Percentiles rank a stretch among this genome's conserved stretches.
Conservation (phyloP, 164 flowering plant species). For the Vitis rupestris region DNA sequence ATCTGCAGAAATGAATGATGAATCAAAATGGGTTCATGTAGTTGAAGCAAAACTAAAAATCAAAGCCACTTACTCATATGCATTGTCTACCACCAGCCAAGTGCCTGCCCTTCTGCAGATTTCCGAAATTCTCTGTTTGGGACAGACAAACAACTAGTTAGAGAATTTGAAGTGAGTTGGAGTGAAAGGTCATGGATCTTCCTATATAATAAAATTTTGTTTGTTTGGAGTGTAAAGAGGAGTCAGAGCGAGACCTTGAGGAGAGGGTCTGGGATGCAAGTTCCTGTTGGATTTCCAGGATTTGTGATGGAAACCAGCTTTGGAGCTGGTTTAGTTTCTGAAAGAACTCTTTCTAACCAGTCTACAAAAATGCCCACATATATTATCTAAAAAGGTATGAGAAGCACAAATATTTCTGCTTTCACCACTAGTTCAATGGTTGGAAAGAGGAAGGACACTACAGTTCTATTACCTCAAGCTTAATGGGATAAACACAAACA, state of each 20-base stretch:
- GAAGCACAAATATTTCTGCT: too few relatives aligned
- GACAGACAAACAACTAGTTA: constrained; percentile 4
- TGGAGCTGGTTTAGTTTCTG: constrained; percentile 54
- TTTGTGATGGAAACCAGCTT: constrained; percentile 76
- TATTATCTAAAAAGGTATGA: neutral
- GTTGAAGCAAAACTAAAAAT: neutral
- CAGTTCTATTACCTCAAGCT: too few relatives aligned
- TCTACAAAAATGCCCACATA: constrained; percentile 28
- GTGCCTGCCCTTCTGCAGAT: constrained; percentile 64
- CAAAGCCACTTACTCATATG: constrained; percentile 61
- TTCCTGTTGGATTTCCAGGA: constrained; percentile 86
- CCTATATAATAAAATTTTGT: neutral
- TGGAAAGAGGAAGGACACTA: too few relatives aligned
- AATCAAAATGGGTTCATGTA: neutral
- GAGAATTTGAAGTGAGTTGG: neutral
- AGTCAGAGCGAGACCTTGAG: constrained; percentile 46
- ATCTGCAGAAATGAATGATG: constrained; percentile 37
- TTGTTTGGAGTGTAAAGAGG: neutral
- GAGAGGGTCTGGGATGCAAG: constrained; percentile 67
- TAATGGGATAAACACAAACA: too few relatives aligned
- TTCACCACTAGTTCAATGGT: too few relatives aligned
- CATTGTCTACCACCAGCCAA: constrained; percentile 77
- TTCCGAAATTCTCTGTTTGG: constrained; percentile 60
- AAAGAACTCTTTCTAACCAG: constrained; percentile 59
- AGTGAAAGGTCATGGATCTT: neutral